Evolutionary conservation across 768 basidiomycete species (phyloP).

Genomic region (Lentinus tigrinus): DNA sequence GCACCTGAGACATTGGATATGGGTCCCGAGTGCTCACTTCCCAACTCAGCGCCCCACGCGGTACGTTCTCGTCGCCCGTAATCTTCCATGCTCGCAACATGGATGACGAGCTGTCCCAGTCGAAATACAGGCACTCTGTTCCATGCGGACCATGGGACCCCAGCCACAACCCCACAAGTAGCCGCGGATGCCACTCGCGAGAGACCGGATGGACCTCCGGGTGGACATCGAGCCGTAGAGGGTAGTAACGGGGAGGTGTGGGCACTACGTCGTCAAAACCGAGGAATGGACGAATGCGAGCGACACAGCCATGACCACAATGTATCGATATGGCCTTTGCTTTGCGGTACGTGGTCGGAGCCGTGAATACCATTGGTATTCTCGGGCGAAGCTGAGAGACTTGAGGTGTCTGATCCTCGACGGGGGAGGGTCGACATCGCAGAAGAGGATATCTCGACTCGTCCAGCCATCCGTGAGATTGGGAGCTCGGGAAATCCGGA

Average conservation of each 20-base stretch:
- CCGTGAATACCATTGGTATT: conserved; percentile 9
- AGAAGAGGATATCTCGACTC: conserved; percentile 8
- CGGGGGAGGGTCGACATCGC: neutral
- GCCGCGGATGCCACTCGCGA: neutral
- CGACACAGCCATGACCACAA: conserved; percentile 6
- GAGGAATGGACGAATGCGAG: conserved; percentile 7
- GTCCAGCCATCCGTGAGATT: conserved; percentile 2
- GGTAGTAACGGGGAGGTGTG: conserved; percentile 16
- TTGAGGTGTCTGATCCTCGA: neutral
- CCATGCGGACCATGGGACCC: conserved; percentile 19
- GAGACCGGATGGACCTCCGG: neutral
- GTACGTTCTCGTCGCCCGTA: conserved; percentile 23
- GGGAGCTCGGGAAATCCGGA: conserved; percentile 12
- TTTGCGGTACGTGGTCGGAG: neutral
- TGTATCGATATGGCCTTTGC: conserved; percentile 4
- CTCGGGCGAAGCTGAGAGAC: neutral
- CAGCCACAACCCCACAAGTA: conserved; percentile 17
- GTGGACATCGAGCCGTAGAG: conserved; percentile 3
- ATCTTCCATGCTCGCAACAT: conserved; percentile 17
- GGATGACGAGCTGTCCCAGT: neutral
- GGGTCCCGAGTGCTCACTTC: neutral
- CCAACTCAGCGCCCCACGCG: conserved; percentile 18
- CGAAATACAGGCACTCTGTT: conserved; percentile 16
- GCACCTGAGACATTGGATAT: neutral
- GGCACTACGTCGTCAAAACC: conserved; percentile 11